Evolutionary conservation across 2,329 filamentous ascomycete genomes (phyloP).

Genomic region (Apiospora aurea): DNA sequence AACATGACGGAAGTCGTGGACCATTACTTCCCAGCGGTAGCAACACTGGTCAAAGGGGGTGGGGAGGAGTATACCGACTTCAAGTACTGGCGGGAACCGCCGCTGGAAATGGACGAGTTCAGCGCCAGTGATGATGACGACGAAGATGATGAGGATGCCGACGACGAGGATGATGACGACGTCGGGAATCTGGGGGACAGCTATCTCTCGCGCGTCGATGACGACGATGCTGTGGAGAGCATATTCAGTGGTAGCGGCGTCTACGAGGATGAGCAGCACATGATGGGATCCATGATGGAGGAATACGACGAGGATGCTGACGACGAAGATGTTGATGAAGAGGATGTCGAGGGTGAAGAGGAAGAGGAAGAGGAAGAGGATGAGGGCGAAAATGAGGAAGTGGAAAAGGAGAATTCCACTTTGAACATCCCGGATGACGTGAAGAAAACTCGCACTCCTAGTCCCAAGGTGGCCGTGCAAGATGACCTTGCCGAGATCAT

Average conservation of each 20-base stretch:
- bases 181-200: slow-evolving; percentile 54
- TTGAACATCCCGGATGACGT: slow-evolving; percentile 13
- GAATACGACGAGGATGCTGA: slow-evolving; percentile 42
- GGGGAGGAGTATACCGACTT: slow-evolving; percentile 98
- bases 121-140: slow-evolving; percentile 72
- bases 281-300: slow-evolving; percentile 50
- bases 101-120: slow-evolving; percentile 87
- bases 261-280: slow-evolving; percentile 51
- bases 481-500: slow-evolving; percentile 65
- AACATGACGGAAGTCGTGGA: slow-evolving; percentile 97
- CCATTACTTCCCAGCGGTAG: slow-evolving; percentile 95
- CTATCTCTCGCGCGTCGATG: slow-evolving; percentile 48
- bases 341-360: slow-evolving; percentile 38
- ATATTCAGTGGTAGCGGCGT: slow-evolving; percentile 51
- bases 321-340: slow-evolving; percentile 47
- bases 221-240: slow-evolving; percentile 51
- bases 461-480: slow-evolving; percentile 41
- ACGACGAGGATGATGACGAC: slow-evolving; percentile 46
- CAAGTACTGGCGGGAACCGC: slow-evolving; percentile 90
- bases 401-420: slow-evolving; percentile 27
- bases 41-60: slow-evolving; percentile 83
- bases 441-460: slow-evolving; percentile 27
- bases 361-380: slow-evolving; percentile 38
- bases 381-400: slow-evolving; percentile 16
- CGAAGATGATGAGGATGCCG: slow-evolving; percentile 44